Percentiles rank a stretch among this genome's conserved stretches.
Conservation (phyloP, 345 rosid genomes). For the Aurinia saxatilis region DNA sequence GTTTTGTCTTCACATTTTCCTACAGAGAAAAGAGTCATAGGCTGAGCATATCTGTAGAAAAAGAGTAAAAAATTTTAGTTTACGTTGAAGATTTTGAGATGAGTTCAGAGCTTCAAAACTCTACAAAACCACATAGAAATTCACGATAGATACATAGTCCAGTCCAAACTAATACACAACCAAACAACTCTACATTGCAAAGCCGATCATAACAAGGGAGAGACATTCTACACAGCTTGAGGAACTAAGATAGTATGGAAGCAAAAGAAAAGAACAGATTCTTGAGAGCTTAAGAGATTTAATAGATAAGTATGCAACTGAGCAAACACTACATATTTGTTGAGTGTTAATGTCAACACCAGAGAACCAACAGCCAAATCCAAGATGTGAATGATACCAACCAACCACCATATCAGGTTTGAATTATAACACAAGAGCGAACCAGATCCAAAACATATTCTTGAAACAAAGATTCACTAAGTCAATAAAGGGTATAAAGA, state of each 20-base stretch:
- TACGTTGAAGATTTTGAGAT: too few relatives aligned
- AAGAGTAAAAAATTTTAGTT: too few relatives aligned
- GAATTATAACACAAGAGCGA: not conserved
- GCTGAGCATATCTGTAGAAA: too few relatives aligned
- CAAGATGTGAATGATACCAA: conserved; percentile 99
- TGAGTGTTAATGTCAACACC: conserved; percentile 98
- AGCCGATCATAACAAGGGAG: not conserved
- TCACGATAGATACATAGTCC: not conserved
- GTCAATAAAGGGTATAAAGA: not conserved
- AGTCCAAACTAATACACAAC: too few relatives aligned
- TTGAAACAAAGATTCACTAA: not conserved
- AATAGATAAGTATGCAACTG: not conserved
- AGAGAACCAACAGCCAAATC: conserved; percentile 99
- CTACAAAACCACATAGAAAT: conserved; percentile 35
- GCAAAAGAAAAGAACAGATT: not conserved
- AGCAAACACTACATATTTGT: conserved; percentile 40
- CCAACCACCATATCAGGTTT: conserved; percentile 99
- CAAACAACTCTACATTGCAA: not conserved
- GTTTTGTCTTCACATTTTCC: too few relatives aligned
- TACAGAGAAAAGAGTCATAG: too few relatives aligned
- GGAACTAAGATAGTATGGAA: too few relatives aligned
- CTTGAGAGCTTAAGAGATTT: not conserved
- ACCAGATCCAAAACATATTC: not conserved
- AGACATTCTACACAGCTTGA: not conserved
- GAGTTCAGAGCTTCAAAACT: conserved; percentile 99